Percentiles rank a stretch among this genome's conserved stretches.
phyloP scores from a whole-genome alignment of 2,329 filamentous ascomycete species.

The Aureobasidium sp. region DNA sequence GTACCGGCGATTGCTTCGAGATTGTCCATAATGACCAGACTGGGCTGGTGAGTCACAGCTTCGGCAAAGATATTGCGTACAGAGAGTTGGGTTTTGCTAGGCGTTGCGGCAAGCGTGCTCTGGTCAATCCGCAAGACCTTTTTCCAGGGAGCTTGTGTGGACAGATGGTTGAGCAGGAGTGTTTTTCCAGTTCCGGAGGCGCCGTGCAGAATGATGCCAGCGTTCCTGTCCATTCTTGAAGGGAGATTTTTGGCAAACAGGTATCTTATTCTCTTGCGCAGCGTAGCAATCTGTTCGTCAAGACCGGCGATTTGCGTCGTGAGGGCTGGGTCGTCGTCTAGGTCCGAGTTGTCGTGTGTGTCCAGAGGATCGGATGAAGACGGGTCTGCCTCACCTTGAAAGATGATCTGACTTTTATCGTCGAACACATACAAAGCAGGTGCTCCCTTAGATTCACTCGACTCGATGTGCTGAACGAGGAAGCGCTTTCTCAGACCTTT shows the following conservation, averaged over 20 bases:
- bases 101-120: slow-evolving; percentile 32
- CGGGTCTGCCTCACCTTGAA: slow-evolving; percentile 14
- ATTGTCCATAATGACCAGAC: slow-evolving; percentile 72
- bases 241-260: too few species aligned
- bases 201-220: slow-evolving; percentile 54
- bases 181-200: slow-evolving; percentile 81
- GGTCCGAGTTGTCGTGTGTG: too few species aligned
- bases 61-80: slow-evolving; percentile 64
- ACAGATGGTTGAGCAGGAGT: slow-evolving; percentile 60
- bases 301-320: slow-evolving; percentile 55
- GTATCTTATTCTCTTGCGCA: too few species aligned
- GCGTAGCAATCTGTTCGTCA: slow-evolving; percentile 48
- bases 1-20: slow-evolving; percentile 64
- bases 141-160: slow-evolving; percentile 58
- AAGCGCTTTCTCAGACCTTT: slow-evolving; percentile 56
- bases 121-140: slow-evolving; percentile 56
- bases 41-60: slow-evolving; percentile 62
- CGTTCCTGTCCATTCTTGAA: too few species aligned
- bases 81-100: slow-evolving; percentile 39
- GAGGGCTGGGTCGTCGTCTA: too few species aligned
- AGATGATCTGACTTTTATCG: slow-evolving; percentile 26
- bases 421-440: slow-evolving; percentile 18
- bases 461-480: slow-evolving; percentile 49
- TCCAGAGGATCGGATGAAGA: too few species aligned
- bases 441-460: slow-evolving; percentile 17